A percentile compares a stretch with the other conserved stretches of the same genome.
Conservation (phyloP, 2,329 filamentous ascomycete genomes). For the Xylariales sp. region DNA sequence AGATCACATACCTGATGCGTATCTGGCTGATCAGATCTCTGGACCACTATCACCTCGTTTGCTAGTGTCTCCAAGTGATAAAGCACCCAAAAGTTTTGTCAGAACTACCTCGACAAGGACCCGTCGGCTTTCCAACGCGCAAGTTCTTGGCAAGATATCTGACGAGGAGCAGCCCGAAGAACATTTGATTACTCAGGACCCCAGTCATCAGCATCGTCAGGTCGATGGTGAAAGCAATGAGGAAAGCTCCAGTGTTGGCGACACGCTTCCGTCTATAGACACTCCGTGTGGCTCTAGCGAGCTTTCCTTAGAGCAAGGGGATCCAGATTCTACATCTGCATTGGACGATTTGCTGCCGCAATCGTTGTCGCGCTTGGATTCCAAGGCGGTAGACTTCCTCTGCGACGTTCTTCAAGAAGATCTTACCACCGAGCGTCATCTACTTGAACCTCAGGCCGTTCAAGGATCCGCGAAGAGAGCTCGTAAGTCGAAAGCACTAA, state of each 20-base stretch:
- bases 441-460: conserved; percentile 37
- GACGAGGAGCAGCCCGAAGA: too few species aligned
- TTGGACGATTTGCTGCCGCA: conserved; percentile 46
- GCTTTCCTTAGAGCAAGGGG: conserved; percentile 18
- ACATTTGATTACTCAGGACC: too few species aligned
- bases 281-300: conserved; percentile 15
- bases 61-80: conserved; percentile 16
- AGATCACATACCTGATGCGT: background rate
- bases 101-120: conserved; percentile 17
- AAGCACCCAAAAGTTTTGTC: conserved; percentile 18
- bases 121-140: conserved; percentile 15
- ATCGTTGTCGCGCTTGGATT: conserved; percentile 47
- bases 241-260: conserved; percentile 14
- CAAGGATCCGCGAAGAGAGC: conserved; percentile 22
- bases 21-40: conserved; percentile 16
- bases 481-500: conserved; percentile 25
- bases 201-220: too few species aligned
- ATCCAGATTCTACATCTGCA: conserved; percentile 17
- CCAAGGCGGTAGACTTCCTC: conserved; percentile 54
- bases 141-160: conserved; percentile 8
- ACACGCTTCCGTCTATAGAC: conserved; percentile 16
- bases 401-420: conserved; percentile 58
- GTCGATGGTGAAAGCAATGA: conserved; percentile 19
- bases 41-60: conserved; percentile 16
- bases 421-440: conserved; percentile 44